Evolutionary conservation across 139 green algal genomes (phyloP).

Genomic region (Chlamydomonas eustigma): DNA sequence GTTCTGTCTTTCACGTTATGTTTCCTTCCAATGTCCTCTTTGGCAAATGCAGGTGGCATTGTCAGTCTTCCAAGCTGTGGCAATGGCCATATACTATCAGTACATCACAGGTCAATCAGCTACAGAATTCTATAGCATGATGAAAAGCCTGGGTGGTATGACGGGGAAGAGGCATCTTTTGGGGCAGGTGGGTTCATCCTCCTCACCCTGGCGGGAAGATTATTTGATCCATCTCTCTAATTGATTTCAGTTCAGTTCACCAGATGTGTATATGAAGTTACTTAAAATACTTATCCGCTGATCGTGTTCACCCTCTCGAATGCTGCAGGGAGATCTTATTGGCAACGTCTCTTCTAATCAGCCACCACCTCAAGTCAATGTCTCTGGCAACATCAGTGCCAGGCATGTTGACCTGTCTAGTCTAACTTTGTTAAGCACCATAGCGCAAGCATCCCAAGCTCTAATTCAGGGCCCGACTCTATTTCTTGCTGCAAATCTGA

Average conservation of each 20-base stretch:
- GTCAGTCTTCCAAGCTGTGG: not conserved
- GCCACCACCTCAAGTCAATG: too few species aligned
- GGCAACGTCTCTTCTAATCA: too few species aligned
- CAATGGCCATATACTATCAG: not conserved
- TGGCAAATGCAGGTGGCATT: not conserved
- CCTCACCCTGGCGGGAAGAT: not conserved
- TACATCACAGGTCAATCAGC: not conserved
- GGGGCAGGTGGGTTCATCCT: not conserved
- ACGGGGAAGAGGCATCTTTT: not conserved
- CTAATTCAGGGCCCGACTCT: not conserved
- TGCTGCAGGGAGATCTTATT: too few species aligned
- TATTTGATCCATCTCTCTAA: too few species aligned
- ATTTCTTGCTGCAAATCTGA: not conserved
- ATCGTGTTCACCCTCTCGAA: too few species aligned
- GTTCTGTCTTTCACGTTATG: not conserved
- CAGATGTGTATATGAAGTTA: too few species aligned
- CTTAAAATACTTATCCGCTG: too few species aligned
- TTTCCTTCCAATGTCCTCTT: not conserved
- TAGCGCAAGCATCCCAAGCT: too few species aligned
- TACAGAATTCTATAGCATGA: not conserved
- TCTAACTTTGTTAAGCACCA: too few species aligned
- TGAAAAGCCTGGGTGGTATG: not conserved
- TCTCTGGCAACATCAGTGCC: too few species aligned
- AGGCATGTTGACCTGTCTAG: too few species aligned
- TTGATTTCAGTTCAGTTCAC: too few species aligned